These are phyloP conservation scores for Citrullus amarus DNA, from an alignment of 306 rosid species.

Conservation along the genomic window DNA sequence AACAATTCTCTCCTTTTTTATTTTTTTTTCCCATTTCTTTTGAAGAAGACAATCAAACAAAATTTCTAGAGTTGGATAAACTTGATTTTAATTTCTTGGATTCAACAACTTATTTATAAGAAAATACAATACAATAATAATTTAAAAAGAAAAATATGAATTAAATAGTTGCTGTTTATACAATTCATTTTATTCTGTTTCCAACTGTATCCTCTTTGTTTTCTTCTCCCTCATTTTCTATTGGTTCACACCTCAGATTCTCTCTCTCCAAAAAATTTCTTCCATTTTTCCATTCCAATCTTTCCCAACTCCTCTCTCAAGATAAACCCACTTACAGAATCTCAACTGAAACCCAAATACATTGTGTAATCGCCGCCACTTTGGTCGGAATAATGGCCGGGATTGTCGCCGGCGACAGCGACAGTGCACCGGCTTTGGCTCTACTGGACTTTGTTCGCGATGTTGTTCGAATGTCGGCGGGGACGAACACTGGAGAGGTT, in stretches of 20 bases:
- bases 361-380: neutral
- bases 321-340: neutral
- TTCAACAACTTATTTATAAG: neutral
- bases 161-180: neutral
- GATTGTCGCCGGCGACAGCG: constrained; percentile 26
- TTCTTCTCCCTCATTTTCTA: constrained; percentile 7
- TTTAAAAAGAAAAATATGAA: neutral
- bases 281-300: neutral
- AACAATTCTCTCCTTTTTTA: neutral
- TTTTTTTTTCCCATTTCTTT: neutral
- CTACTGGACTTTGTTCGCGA: constrained; percentile 44
- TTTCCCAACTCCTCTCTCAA: neutral
- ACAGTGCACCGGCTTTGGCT: constrained; percentile 37
- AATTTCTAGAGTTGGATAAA: neutral
- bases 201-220: constrained; percentile 6
- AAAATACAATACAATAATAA: neutral
- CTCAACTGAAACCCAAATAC: neutral
- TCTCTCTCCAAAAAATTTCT: constrained; percentile 1
- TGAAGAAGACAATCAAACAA: neutral
- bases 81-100: neutral
- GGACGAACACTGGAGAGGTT: constrained; percentile 16
- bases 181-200: constrained; percentile 7
- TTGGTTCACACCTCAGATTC: neutral
- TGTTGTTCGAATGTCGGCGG: constrained; percentile 34
- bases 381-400: constrained; percentile 43